Conservation (phyloP, 371 early-diverging fungal genomes). For the Chytridium lagenaria region DNA sequence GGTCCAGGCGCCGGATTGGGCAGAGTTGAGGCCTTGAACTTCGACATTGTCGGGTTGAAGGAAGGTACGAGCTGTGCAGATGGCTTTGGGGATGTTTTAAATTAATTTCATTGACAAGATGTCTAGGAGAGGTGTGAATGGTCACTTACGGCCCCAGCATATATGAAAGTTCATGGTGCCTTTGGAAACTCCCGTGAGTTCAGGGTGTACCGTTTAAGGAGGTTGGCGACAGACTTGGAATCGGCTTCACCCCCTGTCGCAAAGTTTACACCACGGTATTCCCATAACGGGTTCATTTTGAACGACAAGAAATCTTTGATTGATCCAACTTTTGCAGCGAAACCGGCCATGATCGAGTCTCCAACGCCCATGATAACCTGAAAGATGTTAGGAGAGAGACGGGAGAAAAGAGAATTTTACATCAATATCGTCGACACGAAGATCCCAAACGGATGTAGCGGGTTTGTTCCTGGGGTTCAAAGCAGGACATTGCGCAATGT, state of each 20-base stretch:
- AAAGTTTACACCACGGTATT: slow-evolving; percentile 29
- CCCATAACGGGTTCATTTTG: slow-evolving; percentile 7
- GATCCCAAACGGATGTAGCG: too few relatives aligned
- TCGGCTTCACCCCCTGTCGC: slow-evolving; percentile 29
- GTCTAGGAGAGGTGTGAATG: neutral
- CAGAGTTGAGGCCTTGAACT: slow-evolving; percentile 31
- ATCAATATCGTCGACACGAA: too few relatives aligned
- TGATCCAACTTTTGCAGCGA: slow-evolving; percentile 3
- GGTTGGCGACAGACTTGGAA: slow-evolving; percentile 15
- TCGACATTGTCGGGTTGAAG: slow-evolving; percentile 17
- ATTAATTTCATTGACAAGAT: too few relatives aligned
- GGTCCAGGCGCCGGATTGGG: slow-evolving; percentile 26
- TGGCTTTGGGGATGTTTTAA: too few relatives aligned
- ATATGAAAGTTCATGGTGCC: slow-evolving; percentile 12
- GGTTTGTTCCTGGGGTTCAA: too few relatives aligned
- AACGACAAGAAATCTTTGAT: neutral
- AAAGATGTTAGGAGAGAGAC: too few relatives aligned
- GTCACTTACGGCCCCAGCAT: slow-evolving; percentile 22
- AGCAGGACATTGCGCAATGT: too few relatives aligned
- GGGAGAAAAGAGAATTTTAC: too few relatives aligned
- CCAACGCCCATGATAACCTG: slow-evolving; percentile 22
- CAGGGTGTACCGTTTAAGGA: slow-evolving; percentile 15
- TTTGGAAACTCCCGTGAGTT: slow-evolving; percentile 9
- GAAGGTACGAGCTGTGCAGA: slow-evolving; percentile 19
- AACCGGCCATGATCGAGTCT: slow-evolving; percentile 20